phyloP scores from a whole-genome alignment of 768 basidiomycete genomes.

The Mycena leptocephala region DNA sequence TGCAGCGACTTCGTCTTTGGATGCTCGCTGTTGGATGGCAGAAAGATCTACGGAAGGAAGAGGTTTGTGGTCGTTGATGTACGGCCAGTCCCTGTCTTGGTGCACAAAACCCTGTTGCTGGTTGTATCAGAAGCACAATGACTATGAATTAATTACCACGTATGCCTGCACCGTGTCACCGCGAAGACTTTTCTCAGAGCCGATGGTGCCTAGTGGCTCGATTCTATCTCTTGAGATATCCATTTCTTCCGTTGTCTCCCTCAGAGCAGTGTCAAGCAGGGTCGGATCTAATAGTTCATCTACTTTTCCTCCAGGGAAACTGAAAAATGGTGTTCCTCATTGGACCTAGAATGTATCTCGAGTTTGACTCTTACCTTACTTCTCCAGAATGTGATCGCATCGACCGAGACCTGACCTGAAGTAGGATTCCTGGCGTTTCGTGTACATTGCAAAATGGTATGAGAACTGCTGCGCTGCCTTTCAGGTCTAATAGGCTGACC shows the following conservation, averaged over 20 bases:
- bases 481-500: constrained; percentile 34
- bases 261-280: constrained; percentile 71
- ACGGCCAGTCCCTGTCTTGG: constrained; percentile 34
- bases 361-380: constrained; percentile 73
- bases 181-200: constrained; percentile 71
- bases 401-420: constrained; percentile 79
- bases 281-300: constrained; percentile 75
- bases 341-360: neutral
- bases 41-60: constrained; percentile 74
- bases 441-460: constrained; percentile 86
- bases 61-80: constrained; percentile 56
- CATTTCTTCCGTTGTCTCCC: constrained; percentile 85
- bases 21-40: constrained; percentile 61
- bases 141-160: constrained; percentile 67
- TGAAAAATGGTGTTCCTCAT: constrained; percentile 42
- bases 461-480: constrained; percentile 76
- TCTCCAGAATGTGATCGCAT: constrained; percentile 85
- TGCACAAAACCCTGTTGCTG: constrained; percentile 49
- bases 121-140: neutral
- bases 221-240: constrained; percentile 74
- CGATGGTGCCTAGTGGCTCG: constrained; percentile 77
- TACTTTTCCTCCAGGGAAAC: constrained; percentile 84
- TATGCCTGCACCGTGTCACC: constrained; percentile 84
- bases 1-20: constrained; percentile 76
- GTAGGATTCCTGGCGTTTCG: constrained; percentile 75